Evolutionary conservation across 2,329 filamentous ascomycete genomes (phyloP), one percentile per base, ranked within the genome.

Genomic region (Stromatinia cepivora): DNA sequence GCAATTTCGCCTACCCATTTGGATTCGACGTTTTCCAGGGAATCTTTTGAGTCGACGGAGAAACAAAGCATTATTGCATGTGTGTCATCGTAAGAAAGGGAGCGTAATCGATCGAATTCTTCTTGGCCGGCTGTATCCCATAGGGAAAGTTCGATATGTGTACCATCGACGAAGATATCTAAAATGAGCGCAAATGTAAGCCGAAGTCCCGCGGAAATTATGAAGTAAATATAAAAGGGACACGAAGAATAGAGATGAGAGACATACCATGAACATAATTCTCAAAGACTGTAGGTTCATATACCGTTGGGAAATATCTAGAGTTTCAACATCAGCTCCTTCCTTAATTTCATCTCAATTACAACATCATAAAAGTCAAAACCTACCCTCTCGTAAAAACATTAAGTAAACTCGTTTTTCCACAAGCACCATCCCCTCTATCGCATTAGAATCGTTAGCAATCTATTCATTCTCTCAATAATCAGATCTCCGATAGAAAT

Each of bases 11-110:
- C 91, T 7, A 97, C 92, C 95, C 95, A 99, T 83, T 99, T 99
- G 76, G 92, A 94, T 81, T 97, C 93, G 71, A 99, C 93, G 86
- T 99, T 99, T 81, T 99, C 95, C 71, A 99, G 88, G 4, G 94
- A 97, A 81, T 97, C 94, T 75, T 91, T 93, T 79, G 92, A 97
- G 81, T 99, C 95, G 79, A 98, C 92, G 76, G 92, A 95, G 82
- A 98, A 99, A 84, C 95, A 99, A 75, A 99, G 92, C 91, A 99
- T 97, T 77, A 99, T 97, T 57, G 96, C 89, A 79, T 99, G 95
- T 66, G 95, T 99, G 79, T 99, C 95, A 74, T 90, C 95, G 81
- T 99, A 99, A 63, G 94, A 97, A 68, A 99, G 88, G 73, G 93
- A 97, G 78, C 95, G 92, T 81, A 99, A 83, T 66, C 95, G 90